phyloP scores from a whole-genome alignment of 1,139 yeast genomes.

The Debaryomycetaceae sp. region DNA sequence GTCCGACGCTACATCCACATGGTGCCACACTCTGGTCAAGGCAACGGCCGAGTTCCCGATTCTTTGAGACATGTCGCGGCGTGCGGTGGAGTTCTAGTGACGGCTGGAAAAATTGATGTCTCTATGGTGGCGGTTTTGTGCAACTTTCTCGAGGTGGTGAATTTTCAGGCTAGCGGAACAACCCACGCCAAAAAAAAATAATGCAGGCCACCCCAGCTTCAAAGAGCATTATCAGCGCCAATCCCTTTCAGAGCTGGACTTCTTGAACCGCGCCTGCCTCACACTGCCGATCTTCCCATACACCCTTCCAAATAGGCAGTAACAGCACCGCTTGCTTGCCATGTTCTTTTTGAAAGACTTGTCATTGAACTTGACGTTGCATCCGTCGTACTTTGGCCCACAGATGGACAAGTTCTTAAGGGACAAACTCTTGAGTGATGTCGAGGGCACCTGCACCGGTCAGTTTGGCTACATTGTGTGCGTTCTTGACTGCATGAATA shows the following conservation, averaged over 20 bases:
- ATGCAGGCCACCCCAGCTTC: not conserved
- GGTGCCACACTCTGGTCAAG: slow-evolving; percentile 91
- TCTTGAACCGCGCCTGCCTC: no score
- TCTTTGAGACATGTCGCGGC: slow-evolving; percentile 47
- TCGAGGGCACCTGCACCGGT: slow-evolving; percentile 98
- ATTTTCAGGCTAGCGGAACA: not conserved
- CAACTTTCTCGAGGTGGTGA: no score
- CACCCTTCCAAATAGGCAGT: not conserved
- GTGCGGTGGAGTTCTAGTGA: slow-evolving; percentile 3
- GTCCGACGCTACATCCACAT: slow-evolving; percentile 84
- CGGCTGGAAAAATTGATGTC: slow-evolving; percentile 4
- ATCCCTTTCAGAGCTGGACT: no score
- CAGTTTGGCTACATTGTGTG: slow-evolving; percentile 97
- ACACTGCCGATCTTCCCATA: not conserved
- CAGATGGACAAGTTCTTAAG: slow-evolving; percentile 93
- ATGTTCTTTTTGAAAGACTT: slow-evolving; percentile 71
- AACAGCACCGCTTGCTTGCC: slow-evolving; percentile 7
- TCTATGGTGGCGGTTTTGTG: no score
- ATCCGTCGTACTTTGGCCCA: slow-evolving; percentile 97
- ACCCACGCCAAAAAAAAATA: not conserved
- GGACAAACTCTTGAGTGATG: slow-evolving; percentile 87
- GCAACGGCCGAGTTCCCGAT: slow-evolving; percentile 65
- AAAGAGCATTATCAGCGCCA: no score
- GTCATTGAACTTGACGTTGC: slow-evolving; percentile 85
- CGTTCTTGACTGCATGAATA: slow-evolving; percentile 89